phyloP scores from a whole-genome alignment of 148 eudicot species.

The Vaccinium myrtillus region DNA sequence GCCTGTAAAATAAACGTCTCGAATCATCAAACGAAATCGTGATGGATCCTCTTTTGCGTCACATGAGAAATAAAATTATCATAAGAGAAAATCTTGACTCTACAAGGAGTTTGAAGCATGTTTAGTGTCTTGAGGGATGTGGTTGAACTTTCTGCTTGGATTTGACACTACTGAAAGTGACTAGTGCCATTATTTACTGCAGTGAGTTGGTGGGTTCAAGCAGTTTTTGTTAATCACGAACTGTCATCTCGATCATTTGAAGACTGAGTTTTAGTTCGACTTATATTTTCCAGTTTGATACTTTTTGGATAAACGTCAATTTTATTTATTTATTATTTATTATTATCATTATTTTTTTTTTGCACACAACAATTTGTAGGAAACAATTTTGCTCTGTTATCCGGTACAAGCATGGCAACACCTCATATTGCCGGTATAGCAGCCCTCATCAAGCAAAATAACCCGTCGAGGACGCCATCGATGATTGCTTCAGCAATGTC shows the following conservation, averaged over 20 bases:
- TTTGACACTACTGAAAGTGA: no score
- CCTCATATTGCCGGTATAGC: conserved; percentile 94
- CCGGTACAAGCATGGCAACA: conserved; percentile 96
- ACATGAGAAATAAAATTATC: neutral
- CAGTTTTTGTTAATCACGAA: neutral
- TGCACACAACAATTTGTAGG: conserved; percentile 33
- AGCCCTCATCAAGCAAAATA: conserved; percentile 71
- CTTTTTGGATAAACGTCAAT: neutral
- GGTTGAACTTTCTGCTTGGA: neutral
- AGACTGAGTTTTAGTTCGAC: neutral
- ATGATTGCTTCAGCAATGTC: conserved; percentile 91
- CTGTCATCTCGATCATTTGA: no score
- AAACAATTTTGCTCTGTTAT: conserved; percentile 55
- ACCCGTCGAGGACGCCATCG: conserved; percentile 79
- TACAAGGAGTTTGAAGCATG: neutral
- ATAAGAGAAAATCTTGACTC: neutral
- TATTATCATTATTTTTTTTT: neutral
- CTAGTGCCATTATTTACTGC: no score
- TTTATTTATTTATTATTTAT: no score
- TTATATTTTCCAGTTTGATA: neutral
- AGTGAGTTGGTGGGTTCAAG: no score
- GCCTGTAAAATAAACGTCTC: neutral
- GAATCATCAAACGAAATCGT: neutral
- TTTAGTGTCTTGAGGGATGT: neutral
- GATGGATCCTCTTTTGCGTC: neutral